Conservation (phyloP, 768 basidiomycete genomes). For the Kondoa subrosea region DNA sequence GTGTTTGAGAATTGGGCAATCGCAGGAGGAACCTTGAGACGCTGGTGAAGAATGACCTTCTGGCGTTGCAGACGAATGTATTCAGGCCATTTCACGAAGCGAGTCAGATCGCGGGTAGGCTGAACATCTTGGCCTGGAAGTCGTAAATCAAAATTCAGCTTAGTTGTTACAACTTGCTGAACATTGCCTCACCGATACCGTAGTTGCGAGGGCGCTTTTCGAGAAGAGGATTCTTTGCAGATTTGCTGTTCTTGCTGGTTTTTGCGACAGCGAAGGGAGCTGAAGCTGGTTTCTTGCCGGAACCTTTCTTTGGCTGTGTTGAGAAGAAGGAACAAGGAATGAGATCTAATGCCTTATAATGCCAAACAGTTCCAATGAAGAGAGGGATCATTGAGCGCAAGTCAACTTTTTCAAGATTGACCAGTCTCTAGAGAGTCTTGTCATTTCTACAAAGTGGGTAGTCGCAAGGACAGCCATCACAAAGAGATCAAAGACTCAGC, state of each 20-base stretch:
- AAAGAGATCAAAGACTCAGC: not conserved
- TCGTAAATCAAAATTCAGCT: not conserved
- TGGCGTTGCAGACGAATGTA: slow-evolving; percentile 95
- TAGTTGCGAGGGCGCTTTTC: slow-evolving; percentile 81
- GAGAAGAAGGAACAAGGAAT: not conserved
- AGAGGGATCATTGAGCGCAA: not conserved
- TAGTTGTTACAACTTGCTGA: not conserved
- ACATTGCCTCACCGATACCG: slow-evolving; percentile 57
- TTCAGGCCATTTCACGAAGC: slow-evolving; percentile 99
- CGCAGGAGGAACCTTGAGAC: slow-evolving; percentile 93
- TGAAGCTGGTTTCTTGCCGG: slow-evolving; percentile 58
- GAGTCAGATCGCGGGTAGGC: slow-evolving; percentile 73
- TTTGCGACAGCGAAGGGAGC: slow-evolving; percentile 69
- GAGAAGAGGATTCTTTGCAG: slow-evolving; percentile 80
- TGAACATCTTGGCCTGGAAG: slow-evolving; percentile 74
- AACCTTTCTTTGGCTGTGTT: slow-evolving; percentile 13
- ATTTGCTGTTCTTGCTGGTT: slow-evolving; percentile 44
- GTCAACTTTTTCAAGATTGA: not conserved
- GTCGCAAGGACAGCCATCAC: not conserved
- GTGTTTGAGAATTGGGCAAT: slow-evolving; percentile 91
- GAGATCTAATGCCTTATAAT: not conserved
- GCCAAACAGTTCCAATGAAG: not conserved
- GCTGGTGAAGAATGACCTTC: slow-evolving; percentile 94
- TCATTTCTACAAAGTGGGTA: not conserved
- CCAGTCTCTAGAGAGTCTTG: not conserved